phyloP scores from a whole-genome alignment of 768 basidiomycete species.

The Calocybe gangraenosa region DNA sequence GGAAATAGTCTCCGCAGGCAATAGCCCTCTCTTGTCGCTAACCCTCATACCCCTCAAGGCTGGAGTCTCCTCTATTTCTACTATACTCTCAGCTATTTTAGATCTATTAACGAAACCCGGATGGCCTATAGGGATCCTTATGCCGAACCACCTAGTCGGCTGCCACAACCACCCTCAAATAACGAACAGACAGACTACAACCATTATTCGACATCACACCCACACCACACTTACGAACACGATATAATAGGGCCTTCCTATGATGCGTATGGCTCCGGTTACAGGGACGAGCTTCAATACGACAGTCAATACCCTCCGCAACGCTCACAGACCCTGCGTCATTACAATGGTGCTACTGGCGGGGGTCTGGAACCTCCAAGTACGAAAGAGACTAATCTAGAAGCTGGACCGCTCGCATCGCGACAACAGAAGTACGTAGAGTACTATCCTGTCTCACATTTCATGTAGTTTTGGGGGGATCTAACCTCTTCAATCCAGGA shows the following conservation, averaged over 20 bases:
- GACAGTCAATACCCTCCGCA: conserved; percentile 25
- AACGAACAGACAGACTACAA: conserved; percentile 34
- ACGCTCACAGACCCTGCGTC: conserved; percentile 15
- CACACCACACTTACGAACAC: conserved; percentile 53
- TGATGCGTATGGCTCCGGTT: conserved; percentile 30
- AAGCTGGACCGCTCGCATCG: conserved; percentile 2
- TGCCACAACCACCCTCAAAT: conserved; percentile 26
- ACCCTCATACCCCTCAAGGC: no score
- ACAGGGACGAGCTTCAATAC: conserved; percentile 33
- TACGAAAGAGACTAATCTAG: conserved; percentile 10
- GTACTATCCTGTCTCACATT: neutral
- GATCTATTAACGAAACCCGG: no score
- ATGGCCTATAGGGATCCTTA: conserved; percentile 61
- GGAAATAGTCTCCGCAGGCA: no score
- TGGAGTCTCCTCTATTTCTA: neutral
- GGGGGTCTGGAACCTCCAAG: conserved; percentile 8
- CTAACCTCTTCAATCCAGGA: conserved; percentile 19
- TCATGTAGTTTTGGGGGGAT: neutral
- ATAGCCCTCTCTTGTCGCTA: no score
- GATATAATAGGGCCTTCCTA: conserved; percentile 22
- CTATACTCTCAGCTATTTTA: no score
- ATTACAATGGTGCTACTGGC: conserved; percentile 17
- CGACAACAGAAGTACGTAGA: conserved; percentile 14
- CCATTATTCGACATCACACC: conserved; percentile 38
- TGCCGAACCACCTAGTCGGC: conserved; percentile 24